phyloP scores from a whole-genome alignment of 108 stramenopile species.

The Nitzschia putrida region DNA sequence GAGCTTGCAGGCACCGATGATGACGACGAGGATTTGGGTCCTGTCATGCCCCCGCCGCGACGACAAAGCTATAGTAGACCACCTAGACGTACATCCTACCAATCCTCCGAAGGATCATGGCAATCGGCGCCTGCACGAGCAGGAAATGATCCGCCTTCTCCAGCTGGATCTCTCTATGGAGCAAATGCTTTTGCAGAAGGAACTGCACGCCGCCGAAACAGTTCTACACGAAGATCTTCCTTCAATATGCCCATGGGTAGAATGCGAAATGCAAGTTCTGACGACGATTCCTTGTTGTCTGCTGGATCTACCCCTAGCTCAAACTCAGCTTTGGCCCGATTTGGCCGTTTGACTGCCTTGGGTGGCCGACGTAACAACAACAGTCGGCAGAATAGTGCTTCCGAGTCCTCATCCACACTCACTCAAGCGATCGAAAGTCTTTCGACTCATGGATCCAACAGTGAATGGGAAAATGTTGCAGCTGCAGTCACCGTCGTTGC shows the following conservation, averaged over 20 bases:
- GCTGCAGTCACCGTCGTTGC: slow-evolving; percentile 54
- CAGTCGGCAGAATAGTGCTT: background rate
- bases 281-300: background rate
- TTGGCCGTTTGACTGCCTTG: slow-evolving; percentile 6
- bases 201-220: background rate
- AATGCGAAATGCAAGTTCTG: background rate
- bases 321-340: background rate
- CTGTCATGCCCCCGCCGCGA: background rate
- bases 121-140: slow-evolving; percentile 11
- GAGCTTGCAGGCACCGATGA: background rate
- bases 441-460: slow-evolving; percentile 16
- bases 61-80: background rate
- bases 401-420: background rate
- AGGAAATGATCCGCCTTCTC: slow-evolving; percentile 2
- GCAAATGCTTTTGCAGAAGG: background rate
- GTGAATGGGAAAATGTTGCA: slow-evolving; percentile 47
- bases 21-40: background rate
- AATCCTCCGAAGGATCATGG: slow-evolving; percentile 15
- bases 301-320: background rate
- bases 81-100: background rate
- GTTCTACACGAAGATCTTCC: slow-evolving; percentile 13
- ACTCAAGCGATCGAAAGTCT: slow-evolving; percentile 27
- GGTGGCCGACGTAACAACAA: background rate
- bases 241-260: slow-evolving; percentile 7
- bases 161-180: background rate